Percentiles rank a stretch among this genome's conserved stretches.
These are phyloP conservation scores for Leucaena leucocephala DNA, from an alignment of 306 rosid species.

Conservation along the genomic window DNA sequence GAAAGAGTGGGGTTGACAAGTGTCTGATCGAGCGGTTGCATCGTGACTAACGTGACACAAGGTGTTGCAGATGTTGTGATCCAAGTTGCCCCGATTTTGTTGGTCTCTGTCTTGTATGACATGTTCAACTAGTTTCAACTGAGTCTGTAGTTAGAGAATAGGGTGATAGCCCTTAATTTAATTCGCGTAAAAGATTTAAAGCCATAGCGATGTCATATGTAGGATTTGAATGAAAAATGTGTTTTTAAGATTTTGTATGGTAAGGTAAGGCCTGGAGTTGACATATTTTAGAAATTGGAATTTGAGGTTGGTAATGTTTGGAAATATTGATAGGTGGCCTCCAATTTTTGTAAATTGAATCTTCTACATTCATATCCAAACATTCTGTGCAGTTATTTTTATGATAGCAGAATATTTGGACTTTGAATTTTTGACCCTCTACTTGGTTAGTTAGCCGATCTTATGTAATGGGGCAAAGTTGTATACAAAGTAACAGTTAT, in stretches of 20 bases:
- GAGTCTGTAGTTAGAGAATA: not conserved
- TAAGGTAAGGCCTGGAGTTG: not conserved
- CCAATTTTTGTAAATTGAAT: not conserved
- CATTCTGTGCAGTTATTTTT: not conserved
- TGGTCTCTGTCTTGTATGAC: not conserved
- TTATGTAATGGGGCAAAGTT: no score
- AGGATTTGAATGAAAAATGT: not conserved
- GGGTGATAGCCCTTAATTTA: not conserved
- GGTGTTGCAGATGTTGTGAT: not conserved
- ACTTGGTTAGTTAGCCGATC: not conserved
- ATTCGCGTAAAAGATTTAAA: not conserved
- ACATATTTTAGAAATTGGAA: not conserved
- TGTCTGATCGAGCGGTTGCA: not conserved
- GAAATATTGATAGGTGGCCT: not conserved
- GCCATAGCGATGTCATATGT: not conserved
- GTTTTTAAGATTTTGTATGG: not conserved
- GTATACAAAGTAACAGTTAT: no score
- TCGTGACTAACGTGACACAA: not conserved
- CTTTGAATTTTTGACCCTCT: not conserved
- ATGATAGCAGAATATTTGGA: not conserved
- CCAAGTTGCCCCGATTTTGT: not conserved
- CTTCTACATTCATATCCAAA: not conserved
- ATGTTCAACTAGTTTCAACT: not conserved
- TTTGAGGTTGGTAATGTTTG: not conserved
- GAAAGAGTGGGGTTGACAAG: not conserved